phyloP scores from a whole-genome alignment of 2,329 filamentous ascomycete genomes.

The Aurifilum marmelostoma region DNA sequence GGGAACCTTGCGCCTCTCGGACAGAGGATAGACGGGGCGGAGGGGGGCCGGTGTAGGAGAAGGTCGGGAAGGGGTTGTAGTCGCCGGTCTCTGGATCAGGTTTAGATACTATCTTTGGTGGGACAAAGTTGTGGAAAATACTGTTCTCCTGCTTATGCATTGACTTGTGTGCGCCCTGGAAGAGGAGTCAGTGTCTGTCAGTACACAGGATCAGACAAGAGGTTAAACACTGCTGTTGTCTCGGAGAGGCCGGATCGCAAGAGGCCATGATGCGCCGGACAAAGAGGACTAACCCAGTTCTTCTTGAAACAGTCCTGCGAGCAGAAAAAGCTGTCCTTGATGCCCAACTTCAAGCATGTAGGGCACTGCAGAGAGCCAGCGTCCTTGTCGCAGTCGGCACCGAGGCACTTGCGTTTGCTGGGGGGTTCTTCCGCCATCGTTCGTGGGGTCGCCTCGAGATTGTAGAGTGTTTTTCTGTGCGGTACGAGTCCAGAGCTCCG shows the following conservation, averaged over 20 bases:
- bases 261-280: conserved; percentile 5
- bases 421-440: conserved; percentile 55
- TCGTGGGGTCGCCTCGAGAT: not conserved
- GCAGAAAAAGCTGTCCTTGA: conserved; percentile 93
- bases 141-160: conserved; percentile 80
- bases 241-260: not conserved
- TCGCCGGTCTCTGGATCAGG: conserved; percentile 86
- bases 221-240: not conserved
- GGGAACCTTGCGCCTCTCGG: conserved; percentile 71
- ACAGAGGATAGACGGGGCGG: conserved; percentile 86
- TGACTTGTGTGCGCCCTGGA: conserved; percentile 78
- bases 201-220: conserved; percentile 6
- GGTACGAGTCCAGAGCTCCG: not conserved
- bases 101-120: conserved; percentile 86
- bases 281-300: conserved; percentile 83
- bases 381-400: conserved; percentile 83
- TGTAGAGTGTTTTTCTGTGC: not conserved
- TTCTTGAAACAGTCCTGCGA: conserved; percentile 98
- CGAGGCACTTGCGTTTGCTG: conserved; percentile 72
- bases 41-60: conserved; percentile 78
- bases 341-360: conserved; percentile 87
- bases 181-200: conserved; percentile 29
- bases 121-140: conserved; percentile 72
- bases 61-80: conserved; percentile 92
- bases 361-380: conserved; percentile 89